These are phyloP conservation scores for Zoysia japonica DNA, from an alignment of 176 grass and related monocot genomes.

Conservation along the genomic window DNA sequence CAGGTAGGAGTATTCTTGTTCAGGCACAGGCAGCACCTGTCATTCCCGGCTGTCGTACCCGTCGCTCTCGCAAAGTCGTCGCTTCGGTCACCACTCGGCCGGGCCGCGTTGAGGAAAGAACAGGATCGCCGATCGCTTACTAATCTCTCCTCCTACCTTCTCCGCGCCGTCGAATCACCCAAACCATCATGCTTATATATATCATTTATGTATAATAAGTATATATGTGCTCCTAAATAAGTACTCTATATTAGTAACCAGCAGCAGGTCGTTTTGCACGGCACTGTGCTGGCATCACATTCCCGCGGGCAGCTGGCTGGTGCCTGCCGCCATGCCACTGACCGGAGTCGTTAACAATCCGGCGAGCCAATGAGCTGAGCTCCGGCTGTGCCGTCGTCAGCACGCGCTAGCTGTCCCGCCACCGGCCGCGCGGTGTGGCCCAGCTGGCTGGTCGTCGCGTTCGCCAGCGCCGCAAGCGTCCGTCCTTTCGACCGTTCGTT, in stretches of 20 bases:
- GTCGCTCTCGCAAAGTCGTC: slow-evolving; percentile 22
- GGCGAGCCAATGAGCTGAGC: background rate
- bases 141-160: too few species aligned
- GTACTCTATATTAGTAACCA: background rate
- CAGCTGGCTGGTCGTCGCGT: background rate
- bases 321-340: background rate
- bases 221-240: background rate
- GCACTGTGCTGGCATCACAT: background rate
- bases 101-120: background rate
- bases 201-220: background rate
- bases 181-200: background rate
- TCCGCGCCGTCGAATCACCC: background rate
- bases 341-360: background rate
- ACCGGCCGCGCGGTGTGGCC: background rate
- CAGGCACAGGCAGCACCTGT: background rate
- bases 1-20: background rate
- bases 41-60: slow-evolving; percentile 9
- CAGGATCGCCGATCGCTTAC: background rate
- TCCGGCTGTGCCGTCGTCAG: background rate
- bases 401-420: slow-evolving; percentile 19
- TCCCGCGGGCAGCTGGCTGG: too few species aligned
- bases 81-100: slow-evolving; percentile 2
- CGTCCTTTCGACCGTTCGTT: background rate
- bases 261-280: background rate
- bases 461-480: background rate